These are phyloP conservation scores for Phytophthora ohioensis DNA, from an alignment of 352 stramenopile genomes.

Conservation along the genomic window DNA sequence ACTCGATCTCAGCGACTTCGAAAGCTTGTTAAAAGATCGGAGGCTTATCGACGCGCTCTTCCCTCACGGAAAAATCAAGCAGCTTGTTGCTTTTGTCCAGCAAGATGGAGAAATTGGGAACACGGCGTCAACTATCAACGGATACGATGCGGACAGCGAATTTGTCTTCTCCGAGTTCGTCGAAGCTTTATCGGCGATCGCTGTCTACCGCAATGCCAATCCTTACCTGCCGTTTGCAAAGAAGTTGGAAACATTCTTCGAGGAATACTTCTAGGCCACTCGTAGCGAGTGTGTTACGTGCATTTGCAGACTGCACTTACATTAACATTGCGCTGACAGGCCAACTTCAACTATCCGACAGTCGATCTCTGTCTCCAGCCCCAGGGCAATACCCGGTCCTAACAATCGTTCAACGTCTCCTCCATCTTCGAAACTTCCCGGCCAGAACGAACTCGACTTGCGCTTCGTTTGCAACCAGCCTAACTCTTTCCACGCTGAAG, in stretches of 20 bases:
- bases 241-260: constrained; percentile 80
- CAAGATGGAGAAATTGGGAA: constrained; percentile 72
- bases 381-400: constrained; percentile 50
- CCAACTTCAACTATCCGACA: constrained; percentile 87
- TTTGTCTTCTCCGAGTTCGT: constrained; percentile 87
- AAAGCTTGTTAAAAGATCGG: constrained; percentile 75
- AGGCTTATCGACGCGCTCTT: constrained; percentile 79
- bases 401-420: constrained; percentile 76
- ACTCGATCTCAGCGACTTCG: constrained; percentile 78
- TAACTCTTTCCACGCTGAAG: constrained; percentile 80
- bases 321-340: constrained; percentile 50
- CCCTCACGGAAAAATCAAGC: constrained; percentile 76
- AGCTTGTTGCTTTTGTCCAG: constrained; percentile 80
- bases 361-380: constrained; percentile 75
- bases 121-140: constrained; percentile 45
- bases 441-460: constrained; percentile 84
- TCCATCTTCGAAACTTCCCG: constrained; percentile 83
- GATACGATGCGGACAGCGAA: constrained; percentile 71
- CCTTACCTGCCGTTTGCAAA: constrained; percentile 79
- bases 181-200: constrained; percentile 74
- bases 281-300: not conserved
- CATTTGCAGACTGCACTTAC: constrained; percentile 13
- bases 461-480: constrained; percentile 78
- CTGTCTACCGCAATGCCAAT: constrained; percentile 81
- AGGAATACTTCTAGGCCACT: constrained; percentile 69